phyloP scores from a whole-genome alignment of 352 stramenopile species.

The Phytophthora macrochlamydospora region DNA sequence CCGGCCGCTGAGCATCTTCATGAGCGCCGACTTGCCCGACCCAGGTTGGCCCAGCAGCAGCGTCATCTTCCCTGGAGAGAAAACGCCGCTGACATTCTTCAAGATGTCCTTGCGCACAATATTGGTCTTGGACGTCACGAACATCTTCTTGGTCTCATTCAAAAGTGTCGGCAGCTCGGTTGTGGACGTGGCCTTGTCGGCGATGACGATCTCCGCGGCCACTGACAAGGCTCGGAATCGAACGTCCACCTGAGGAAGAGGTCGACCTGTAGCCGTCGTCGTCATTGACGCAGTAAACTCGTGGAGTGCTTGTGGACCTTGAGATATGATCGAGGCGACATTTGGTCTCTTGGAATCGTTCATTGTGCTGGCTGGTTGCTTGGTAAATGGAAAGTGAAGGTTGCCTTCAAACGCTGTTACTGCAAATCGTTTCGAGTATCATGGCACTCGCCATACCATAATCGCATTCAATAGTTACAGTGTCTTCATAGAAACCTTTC shows the following conservation, averaged over 20 bases:
- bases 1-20: slow-evolving; percentile 19
- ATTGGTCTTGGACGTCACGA: slow-evolving; percentile 22
- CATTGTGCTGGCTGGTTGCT: slow-evolving; percentile 3
- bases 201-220: slow-evolving; percentile 22
- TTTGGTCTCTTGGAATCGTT: neutral
- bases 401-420: too few species aligned
- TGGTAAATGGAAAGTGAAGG: neutral
- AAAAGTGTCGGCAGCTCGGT: slow-evolving; percentile 41
- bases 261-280: slow-evolving; percentile 23
- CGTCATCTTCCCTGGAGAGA: slow-evolving; percentile 19
- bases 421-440: neutral
- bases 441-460: neutral
- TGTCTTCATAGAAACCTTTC: neutral
- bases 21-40: slow-evolving; percentile 5
- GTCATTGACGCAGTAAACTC: slow-evolving; percentile 25
- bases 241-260: slow-evolving; percentile 39
- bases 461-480: neutral
- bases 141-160: slow-evolving; percentile 29
- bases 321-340: slow-evolving; percentile 12
- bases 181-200: slow-evolving; percentile 17
- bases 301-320: slow-evolving; percentile 34
- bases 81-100: slow-evolving; percentile 24
- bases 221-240: slow-evolving; percentile 26
- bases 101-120: slow-evolving; percentile 35
- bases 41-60: slow-evolving; percentile 11